Percentiles rank a stretch among this genome's conserved stretches.
Evolutionary conservation across 495 filamentous ascomycete genomes (phyloP).

Genomic region (Wilcoxina mikolae): DNA sequence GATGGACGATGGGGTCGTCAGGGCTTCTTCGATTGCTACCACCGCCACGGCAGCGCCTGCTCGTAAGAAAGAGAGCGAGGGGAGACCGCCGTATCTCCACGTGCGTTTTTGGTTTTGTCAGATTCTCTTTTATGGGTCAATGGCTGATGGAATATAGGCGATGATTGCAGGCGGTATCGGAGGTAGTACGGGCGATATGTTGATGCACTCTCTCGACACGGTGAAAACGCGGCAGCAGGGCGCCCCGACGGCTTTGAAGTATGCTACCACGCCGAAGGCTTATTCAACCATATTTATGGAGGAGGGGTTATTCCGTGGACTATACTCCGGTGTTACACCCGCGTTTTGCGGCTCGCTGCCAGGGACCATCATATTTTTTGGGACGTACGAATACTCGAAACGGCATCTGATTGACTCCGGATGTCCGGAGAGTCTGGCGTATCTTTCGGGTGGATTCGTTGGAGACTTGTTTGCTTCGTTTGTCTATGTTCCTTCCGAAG

Average conservation of each 20-base stretch:
- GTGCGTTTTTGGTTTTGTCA: slow-evolving; percentile 33
- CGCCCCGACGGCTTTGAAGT: slow-evolving; percentile 82
- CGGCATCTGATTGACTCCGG: slow-evolving; percentile 70
- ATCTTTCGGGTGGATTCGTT: slow-evolving; percentile 76
- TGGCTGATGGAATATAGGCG: slow-evolving; percentile 39
- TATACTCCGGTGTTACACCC: slow-evolving; percentile 86
- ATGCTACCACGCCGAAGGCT: slow-evolving; percentile 71
- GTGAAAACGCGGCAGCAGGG: slow-evolving; percentile 99
- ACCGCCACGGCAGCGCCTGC: slow-evolving; percentile 23
- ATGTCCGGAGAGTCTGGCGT: slow-evolving; percentile 61
- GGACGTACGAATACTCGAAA: slow-evolving; percentile 91
- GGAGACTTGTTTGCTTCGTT: slow-evolving; percentile 84
- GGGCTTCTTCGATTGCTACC: slow-evolving; percentile 13
- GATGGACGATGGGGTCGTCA: slow-evolving; percentile 11
- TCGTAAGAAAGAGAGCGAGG: slow-evolving; percentile 37
- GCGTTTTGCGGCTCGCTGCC: slow-evolving; percentile 86
- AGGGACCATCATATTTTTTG: slow-evolving; percentile 89
- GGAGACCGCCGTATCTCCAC: slow-evolving; percentile 49
- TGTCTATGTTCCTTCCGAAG: slow-evolving; percentile 90
- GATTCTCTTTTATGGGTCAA: slow-evolving; percentile 6
- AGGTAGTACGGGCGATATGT: slow-evolving; percentile 83
- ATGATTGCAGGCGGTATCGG: slow-evolving; percentile 91
- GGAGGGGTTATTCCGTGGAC: slow-evolving; percentile 70
- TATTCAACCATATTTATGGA: slow-evolving; percentile 87
- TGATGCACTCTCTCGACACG: slow-evolving; percentile 98